phyloP scores from a whole-genome alignment of 2,329 filamentous ascomycete genomes.

The Claviceps quebecensis region DNA sequence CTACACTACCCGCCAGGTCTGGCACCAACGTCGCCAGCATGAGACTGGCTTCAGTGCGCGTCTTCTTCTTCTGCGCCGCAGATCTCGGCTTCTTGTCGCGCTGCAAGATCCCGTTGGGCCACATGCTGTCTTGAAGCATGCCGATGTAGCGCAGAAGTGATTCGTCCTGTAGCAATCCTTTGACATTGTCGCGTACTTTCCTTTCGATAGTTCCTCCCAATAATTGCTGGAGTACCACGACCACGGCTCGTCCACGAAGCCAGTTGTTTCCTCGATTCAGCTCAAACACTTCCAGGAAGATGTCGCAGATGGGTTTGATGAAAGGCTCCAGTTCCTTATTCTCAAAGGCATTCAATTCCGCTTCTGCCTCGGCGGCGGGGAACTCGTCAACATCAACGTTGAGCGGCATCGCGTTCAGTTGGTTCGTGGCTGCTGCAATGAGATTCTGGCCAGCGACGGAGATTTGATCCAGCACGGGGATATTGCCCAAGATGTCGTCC shows the following conservation, averaged over 20 bases:
- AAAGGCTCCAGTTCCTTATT: slow-evolving; percentile 83
- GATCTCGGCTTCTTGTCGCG: slow-evolving; percentile 44
- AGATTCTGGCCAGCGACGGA: slow-evolving; percentile 87
- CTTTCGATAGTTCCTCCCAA: slow-evolving; percentile 92
- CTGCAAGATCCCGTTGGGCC: slow-evolving; percentile 54
- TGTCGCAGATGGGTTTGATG: slow-evolving; percentile 94
- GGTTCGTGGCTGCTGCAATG: slow-evolving; percentile 58
- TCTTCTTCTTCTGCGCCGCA: slow-evolving; percentile 60
- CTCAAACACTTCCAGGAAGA: slow-evolving; percentile 92
- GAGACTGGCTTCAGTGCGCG: slow-evolving; percentile 71
- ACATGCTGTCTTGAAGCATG: slow-evolving; percentile 62
- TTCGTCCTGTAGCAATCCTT: slow-evolving; percentile 61
- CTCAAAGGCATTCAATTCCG: slow-evolving; percentile 86
- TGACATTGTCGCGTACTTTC: slow-evolving; percentile 78
- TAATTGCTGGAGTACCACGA: slow-evolving; percentile 90
- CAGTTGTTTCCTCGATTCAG: slow-evolving; percentile 92
- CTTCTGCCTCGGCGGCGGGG: slow-evolving; percentile 66
- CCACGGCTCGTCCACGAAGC: slow-evolving; percentile 87
- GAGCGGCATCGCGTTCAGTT: slow-evolving; percentile 43
- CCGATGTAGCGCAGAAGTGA: slow-evolving; percentile 62
- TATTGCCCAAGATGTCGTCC: slow-evolving; percentile 94
- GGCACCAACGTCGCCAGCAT: slow-evolving; percentile 83
- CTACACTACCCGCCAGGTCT: slow-evolving; percentile 83
- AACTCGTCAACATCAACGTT: slow-evolving; percentile 35
- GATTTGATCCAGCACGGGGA: slow-evolving; percentile 87